Base-by-base conservation (phyloP, 202 grass and related monocot species). In the Digitaria exilis region DNA sequence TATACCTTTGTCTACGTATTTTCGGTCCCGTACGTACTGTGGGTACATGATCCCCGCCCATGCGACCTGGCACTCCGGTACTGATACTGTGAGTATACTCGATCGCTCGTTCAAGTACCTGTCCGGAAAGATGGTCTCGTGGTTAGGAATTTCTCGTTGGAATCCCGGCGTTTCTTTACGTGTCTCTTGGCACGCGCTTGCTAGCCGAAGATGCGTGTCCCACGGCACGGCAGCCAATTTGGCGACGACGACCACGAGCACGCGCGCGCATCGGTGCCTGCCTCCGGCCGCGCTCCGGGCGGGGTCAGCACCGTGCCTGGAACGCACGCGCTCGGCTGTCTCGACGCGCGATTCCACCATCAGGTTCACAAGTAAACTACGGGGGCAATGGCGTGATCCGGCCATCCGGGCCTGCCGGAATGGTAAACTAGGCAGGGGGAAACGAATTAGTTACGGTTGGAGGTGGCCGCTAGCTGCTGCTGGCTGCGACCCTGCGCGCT, bases 371-470 rank as follows among this genome's bases (percentile, higher is more conserved):
- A 48, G 45, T 48, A 48, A 48, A 48, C 45, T 48, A 48, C 45
- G 45, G 13, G 13, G 45, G 45, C 2, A 14, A 42, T 42, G 7
- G 41, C 41, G 41, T 8, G 41, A n/a, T n/a, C n/a, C n/a, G n/a
- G n/a, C n/a, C n/a, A 48, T 51, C 49, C 16, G 49, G 49, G 48
- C 21, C 32, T 35, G 78, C 65, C 34, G 22, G 81, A 39, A 67
- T 44, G 70, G 44, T 83, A 41, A 83, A 68, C 37, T 34, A 46
- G 21, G 10, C 30, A 16, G 58, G 5, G 6, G 12, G 22, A 26
- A 42, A 21, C 56, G 8, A 41, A 83, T 83, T 68, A 35, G 50
- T 48, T 84, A 77, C 82, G 62, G 62, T 77, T 77, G 51, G 63
- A 68, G 32, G 48, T 21, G 19, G 51, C 51, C 15, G 49, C 49